phyloP scores from a whole-genome alignment of 2,329 filamentous ascomycete genomes.

The Purpureocillium takamizusanense region DNA sequence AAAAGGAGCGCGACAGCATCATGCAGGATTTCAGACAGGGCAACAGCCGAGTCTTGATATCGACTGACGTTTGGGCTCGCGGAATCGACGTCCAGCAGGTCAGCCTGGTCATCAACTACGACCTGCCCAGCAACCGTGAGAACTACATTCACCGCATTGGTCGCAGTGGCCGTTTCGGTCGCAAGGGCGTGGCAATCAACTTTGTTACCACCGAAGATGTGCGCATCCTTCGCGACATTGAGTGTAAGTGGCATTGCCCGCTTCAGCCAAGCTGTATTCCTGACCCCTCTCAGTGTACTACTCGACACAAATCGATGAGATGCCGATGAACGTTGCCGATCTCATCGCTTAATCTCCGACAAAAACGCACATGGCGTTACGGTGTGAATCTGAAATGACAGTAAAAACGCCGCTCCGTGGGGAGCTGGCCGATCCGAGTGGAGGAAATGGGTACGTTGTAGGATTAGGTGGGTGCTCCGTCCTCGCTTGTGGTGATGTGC shows the following conservation, averaged over 20 bases:
- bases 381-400: not conserved
- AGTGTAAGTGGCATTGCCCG: slow-evolving; percentile 50
- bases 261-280: not conserved
- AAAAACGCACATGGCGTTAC: not conserved
- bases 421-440: not conserved
- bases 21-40: slow-evolving; percentile 99
- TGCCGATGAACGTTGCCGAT: slow-evolving; percentile 88
- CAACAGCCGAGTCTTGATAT: slow-evolving; percentile 91
- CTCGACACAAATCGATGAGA: slow-evolving; percentile 94
- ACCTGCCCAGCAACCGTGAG: slow-evolving; percentile 94
- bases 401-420: not conserved
- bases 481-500: not conserved
- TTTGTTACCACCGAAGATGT: slow-evolving; percentile 98
- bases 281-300: slow-evolving; percentile 62
- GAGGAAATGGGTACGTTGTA: slow-evolving; percentile 2
- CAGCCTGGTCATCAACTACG: slow-evolving; percentile 97
- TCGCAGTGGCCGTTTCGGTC: slow-evolving; percentile 86
- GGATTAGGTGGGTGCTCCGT: slow-evolving; percentile 1
- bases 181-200: slow-evolving; percentile 99
- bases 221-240: slow-evolving; percentile 92
- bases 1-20: slow-evolving; percentile 95
- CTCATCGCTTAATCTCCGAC: slow-evolving; percentile 38
- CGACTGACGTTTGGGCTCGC: slow-evolving; percentile 94
- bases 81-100: slow-evolving; percentile 99
- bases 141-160: slow-evolving; percentile 99